Conservation (phyloP, 306 rosid genomes). For the Corylus avellana region DNA sequence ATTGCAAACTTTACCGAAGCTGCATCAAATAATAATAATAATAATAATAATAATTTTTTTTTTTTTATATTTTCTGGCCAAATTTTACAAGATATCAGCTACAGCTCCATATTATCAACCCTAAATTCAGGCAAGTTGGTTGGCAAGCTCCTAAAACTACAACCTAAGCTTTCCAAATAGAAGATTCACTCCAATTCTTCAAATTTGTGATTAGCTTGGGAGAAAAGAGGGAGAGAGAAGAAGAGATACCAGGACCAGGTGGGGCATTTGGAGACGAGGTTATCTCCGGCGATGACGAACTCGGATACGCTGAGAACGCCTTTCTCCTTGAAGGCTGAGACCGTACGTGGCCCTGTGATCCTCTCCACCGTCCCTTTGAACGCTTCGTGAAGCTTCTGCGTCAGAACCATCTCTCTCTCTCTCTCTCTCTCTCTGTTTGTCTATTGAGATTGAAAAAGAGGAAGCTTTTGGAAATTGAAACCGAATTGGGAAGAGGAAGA, state of each 20-base stretch:
- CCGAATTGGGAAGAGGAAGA: not conserved
- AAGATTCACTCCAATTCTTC: too few relatives aligned
- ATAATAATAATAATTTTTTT: too few relatives aligned
- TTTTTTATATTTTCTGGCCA: too few relatives aligned
- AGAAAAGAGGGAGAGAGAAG: not conserved
- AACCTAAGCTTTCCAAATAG: too few relatives aligned
- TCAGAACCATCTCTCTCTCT: slow-evolving; percentile 61
- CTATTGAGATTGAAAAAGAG: not conserved
- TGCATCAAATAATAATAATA: too few relatives aligned
- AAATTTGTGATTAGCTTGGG: not conserved
- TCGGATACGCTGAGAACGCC: slow-evolving; percentile 97
- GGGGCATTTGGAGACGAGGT: slow-evolving; percentile 97
- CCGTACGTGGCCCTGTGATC: slow-evolving; percentile 88
- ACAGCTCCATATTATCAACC: too few relatives aligned
- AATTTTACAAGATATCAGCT: too few relatives aligned
- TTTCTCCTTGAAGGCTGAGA: slow-evolving; percentile 98
- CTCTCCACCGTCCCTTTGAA: slow-evolving; percentile 98
- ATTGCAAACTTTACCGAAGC: too few relatives aligned
- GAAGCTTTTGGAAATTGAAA: not conserved
- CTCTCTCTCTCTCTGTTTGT: not conserved
- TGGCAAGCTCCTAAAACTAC: too few relatives aligned
- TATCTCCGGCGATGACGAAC: slow-evolving; percentile 86
- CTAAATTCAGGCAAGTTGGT: too few relatives aligned
- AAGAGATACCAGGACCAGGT: slow-evolving; percentile 86
- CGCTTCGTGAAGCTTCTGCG: slow-evolving; percentile 95